Base-by-base conservation (phyloP, 2,329 filamentous ascomycete genomes). In the Penicillium sp. region DNA sequence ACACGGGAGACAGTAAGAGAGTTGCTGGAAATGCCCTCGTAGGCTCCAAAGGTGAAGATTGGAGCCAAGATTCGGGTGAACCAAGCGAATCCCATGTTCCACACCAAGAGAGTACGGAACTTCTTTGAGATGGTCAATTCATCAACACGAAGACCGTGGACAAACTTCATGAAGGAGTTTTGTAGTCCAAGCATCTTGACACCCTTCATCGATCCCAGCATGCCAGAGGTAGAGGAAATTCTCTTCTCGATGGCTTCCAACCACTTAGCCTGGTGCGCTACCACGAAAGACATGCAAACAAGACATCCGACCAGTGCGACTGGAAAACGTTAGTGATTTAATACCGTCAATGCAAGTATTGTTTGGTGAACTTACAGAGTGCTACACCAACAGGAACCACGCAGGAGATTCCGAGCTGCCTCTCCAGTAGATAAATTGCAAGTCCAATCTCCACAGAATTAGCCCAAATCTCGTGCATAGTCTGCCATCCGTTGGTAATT, bases 151-250 rank as follows among this genome's bases (percentile, higher is more conserved):
- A 80, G 61, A 3, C 64, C 67, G 49, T 79, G 74, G 3, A 80
- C 67, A 11, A 68, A 70, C 8, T 66, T 69, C 55, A 73, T 70
- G 11, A 81, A 60, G 3, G 74, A 73, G 13, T 76, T 68, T 33
- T 74, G 77, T 9, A 84, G 63, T 0, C 81, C 82, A 0, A 78
- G 73, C 53, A 83, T 76, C 60, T 82, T 84, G 54, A 83, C 73
- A 19, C 76, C 78, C 60, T 82, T 83, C 71, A 84, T 82, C 19
- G 76, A 78, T 4, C 74, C 75, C 0, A 84, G 70, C 61, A 81
- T 78, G 4, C 75, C 74, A 6, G 78, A 72, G 0, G 81, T 84
- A 16, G 77, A 75, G 6, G 76, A 78, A 21, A 84, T 78, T 3
- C 81, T 77, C 26, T 71, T 71, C 62, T 84, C 75, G 16, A 82